Base-by-base conservation (phyloP, 441 rosid species). In the Pelargonium citronellum region DNA sequence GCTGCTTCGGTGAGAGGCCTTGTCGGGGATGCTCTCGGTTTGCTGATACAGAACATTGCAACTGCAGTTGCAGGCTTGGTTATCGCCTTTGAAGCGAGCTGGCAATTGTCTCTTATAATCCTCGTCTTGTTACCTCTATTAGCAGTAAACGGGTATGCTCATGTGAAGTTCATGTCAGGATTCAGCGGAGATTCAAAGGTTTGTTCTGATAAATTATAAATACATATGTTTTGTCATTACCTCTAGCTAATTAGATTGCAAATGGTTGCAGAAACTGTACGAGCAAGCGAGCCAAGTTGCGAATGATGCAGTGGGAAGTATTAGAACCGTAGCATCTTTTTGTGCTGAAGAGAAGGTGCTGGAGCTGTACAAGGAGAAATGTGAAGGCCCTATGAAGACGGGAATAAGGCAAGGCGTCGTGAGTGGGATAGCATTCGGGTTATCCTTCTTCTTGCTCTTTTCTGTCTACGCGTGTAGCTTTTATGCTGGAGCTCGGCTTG, bases 261-360 rank as follows among this genome's bases (percentile, higher is more conserved):
- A 44, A 44, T 44, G 49, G 49, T 44, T 72, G 77, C 83, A 92
- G 97, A 77, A 63, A 78, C 85, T 82, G 87, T 93, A 89, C 2
- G 92, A 88, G 77, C 89, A 91, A 77, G 98, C 98, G 13, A 93
- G 90, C 75, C 87, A 90, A 73, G 88, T 92, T 49, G 96, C 91
- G 0, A 84, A 80, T 53, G 95, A 92, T 70, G 98, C 98, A 3
- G 90, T 89, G 0, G 87, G 98, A 46, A 86, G 92, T 71, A 91
- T 91, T 46, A 86, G 97, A 77, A 91, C 98, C 1, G 92, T 93
- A 69, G 94, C 94, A 55, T 93, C 96, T 3, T 93, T 87, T 77
- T 85, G 92, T 70, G 90, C 91, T 0, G 98, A 91, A 74, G 91
- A 88, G 78, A 92, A 80, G 73, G 90, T 89, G 76, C 82, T 87